Evolutionary conservation across 2,329 filamentous ascomycete species (phyloP).

Genomic region (Hyphodiscus sp.): DNA sequence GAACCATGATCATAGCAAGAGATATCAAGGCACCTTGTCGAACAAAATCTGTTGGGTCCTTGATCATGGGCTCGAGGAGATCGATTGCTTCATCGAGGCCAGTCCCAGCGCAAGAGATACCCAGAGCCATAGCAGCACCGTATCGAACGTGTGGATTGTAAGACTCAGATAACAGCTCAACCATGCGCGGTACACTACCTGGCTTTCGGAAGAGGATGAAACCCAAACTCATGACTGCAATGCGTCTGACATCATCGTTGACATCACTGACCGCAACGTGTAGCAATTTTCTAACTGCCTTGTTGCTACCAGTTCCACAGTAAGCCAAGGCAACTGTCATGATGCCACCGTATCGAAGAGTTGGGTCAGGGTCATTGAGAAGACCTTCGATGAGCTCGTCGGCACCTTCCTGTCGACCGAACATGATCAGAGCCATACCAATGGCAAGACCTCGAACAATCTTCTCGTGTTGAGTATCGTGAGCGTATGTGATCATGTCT

Average conservation of each 20-base stretch:
- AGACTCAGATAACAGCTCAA: conserved; percentile 93
- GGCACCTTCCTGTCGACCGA: conserved; percentile 86
- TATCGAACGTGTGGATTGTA: conserved; percentile 99
- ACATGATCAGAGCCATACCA: conserved; percentile 98
- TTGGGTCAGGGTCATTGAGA: conserved; percentile 87
- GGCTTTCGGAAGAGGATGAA: conserved; percentile 99
- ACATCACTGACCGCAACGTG: conserved; percentile 97
- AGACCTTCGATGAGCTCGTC: conserved; percentile 93
- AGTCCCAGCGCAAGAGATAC: conserved; percentile 95
- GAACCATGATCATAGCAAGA: conserved; percentile 97
- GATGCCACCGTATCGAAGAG: conserved; percentile 91
- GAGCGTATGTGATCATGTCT: conserved; percentile 96
- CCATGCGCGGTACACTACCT: conserved; percentile 95
- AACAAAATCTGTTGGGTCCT: conserved; percentile 97
- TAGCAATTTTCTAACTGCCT: conserved; percentile 90
- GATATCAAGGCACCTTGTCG: conserved; percentile 93
- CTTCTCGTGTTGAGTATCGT: conserved; percentile 98
- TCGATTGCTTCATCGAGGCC: conserved; percentile 95
- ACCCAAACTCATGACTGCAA: conserved; percentile 94
- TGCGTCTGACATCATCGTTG: conserved; percentile 91
- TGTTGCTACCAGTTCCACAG: conserved; percentile 96
- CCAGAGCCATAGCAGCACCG: conserved; percentile 94
- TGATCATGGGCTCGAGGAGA: conserved; percentile 97
- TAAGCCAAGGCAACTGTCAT: conserved; percentile 98
- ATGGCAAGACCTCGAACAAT: conserved; percentile 92